A percentile compares a stretch with the other conserved stretches of the same genome.
These are phyloP conservation scores for Dittrichia graveolens DNA, from an alignment of 129 eudicot genomes.

Conservation along the genomic window DNA sequence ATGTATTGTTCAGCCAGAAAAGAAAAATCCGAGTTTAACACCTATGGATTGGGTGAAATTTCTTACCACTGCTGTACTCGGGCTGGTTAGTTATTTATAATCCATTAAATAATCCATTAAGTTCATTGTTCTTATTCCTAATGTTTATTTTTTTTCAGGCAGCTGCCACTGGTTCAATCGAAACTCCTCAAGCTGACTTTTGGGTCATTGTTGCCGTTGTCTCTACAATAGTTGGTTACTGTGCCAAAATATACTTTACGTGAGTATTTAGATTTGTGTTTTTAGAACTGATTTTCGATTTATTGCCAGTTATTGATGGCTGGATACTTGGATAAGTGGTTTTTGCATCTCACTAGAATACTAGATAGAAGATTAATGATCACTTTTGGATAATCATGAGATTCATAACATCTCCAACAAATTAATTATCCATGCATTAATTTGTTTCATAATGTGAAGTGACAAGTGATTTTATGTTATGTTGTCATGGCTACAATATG, in stretches of 20 bases:
- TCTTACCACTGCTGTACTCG: constrained; percentile 70
- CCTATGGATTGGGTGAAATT: constrained; percentile 98
- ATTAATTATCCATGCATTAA: background rate
- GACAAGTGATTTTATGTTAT: no score
- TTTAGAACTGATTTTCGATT: background rate
- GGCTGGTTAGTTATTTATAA: constrained; percentile 61
- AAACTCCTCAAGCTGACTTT: constrained; percentile 76
- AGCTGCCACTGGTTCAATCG: constrained; percentile 80
- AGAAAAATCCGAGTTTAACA: constrained; percentile 91
- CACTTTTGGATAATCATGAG: no score
- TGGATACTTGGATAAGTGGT: background rate
- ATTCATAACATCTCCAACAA: no score
- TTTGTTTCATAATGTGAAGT: background rate
- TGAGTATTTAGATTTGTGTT: constrained; percentile 20
- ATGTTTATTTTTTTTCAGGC: constrained; percentile 41
- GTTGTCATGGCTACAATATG: no score
- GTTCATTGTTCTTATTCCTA: background rate
- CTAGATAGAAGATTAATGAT: no score
- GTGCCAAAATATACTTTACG: constrained; percentile 94
- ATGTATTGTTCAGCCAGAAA: constrained; percentile 67
- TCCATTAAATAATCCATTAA: background rate
- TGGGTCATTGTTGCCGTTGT: constrained; percentile 90
- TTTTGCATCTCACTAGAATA: background rate
- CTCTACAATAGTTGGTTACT: constrained; percentile 83
- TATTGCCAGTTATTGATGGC: background rate